phyloP scores from a whole-genome alignment of 1,284 basidiomycete genomes.

The Sporisorium scitamineum region DNA sequence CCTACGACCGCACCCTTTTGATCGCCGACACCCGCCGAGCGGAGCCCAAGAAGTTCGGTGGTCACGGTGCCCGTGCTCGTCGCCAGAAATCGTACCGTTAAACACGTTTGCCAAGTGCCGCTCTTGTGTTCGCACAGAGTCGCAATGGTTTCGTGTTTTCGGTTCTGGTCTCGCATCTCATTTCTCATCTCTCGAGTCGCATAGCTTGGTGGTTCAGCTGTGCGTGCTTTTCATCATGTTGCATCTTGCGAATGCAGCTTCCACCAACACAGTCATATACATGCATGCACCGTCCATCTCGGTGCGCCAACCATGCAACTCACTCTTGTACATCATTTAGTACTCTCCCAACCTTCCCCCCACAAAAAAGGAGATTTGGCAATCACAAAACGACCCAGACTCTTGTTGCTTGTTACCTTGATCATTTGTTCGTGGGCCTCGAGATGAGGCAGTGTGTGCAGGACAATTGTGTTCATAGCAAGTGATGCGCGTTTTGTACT shows the following conservation, averaged over 20 bases:
- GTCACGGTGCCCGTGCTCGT: slow-evolving; percentile 69
- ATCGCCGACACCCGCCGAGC: slow-evolving; percentile 98
- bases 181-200: slow-evolving; percentile 9
- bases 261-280: slow-evolving; percentile 26
- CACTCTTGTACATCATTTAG: slow-evolving; percentile 42
- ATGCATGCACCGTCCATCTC: slow-evolving; percentile 24
- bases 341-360: slow-evolving; percentile 20
- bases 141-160: slow-evolving; percentile 22
- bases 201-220: slow-evolving; percentile 42
- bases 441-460: background rate
- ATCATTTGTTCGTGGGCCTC: background rate
- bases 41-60: slow-evolving; percentile 91
- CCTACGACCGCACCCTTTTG: slow-evolving; percentile 80
- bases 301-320: slow-evolving; percentile 28
- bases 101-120: slow-evolving; percentile 15
- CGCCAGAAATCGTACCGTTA: slow-evolving; percentile 67
- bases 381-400: slow-evolving; percentile 34
- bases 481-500: background rate
- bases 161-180: slow-evolving; percentile 32
- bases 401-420: slow-evolving; percentile 37
- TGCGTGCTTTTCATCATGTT: slow-evolving; percentile 4
- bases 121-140: slow-evolving; percentile 1
- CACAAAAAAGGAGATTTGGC: slow-evolving; percentile 32
- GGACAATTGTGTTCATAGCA: background rate
- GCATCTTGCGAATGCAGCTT: slow-evolving; percentile 10